Conservation (phyloP, 2,329 filamentous ascomycete genomes). For the Xenoacremonium recifei region DNA sequence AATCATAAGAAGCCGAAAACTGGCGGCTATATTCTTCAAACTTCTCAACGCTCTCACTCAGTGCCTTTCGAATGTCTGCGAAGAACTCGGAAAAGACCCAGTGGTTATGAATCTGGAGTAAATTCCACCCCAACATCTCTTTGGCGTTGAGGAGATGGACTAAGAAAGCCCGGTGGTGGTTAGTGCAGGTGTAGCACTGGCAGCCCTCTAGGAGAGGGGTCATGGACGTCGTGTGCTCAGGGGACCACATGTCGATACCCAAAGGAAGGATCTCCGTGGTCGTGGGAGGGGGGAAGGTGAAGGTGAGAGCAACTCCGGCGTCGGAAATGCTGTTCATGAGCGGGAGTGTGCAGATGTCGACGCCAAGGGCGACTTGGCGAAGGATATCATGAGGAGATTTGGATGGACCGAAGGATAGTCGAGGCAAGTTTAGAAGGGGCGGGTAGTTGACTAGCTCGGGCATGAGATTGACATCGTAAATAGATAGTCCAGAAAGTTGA, state of each 20-base stretch:
- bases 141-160: conserved; percentile 85
- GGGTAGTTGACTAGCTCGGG: conserved; percentile 59
- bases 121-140: conserved; percentile 94
- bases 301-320: conserved; percentile 79
- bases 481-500: conserved; percentile 65
- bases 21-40: conserved; percentile 55
- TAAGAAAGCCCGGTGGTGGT: conserved; percentile 83
- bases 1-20: conserved; percentile 61
- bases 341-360: conserved; percentile 76
- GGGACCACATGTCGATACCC: conserved; percentile 76
- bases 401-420: conserved; percentile 70
- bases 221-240: conserved; percentile 59
- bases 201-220: conserved; percentile 64
- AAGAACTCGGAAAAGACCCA: conserved; percentile 73
- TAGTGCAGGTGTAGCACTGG: conserved; percentile 77
- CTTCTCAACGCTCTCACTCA: conserved; percentile 50
- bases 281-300: conserved; percentile 61
- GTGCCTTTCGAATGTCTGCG: conserved; percentile 61
- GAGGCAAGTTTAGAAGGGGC: conserved; percentile 61
- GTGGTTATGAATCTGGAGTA: conserved; percentile 92
- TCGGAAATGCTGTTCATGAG: conserved; percentile 77
- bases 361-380: conserved; percentile 70
- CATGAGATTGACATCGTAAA: conserved; percentile 74
- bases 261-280: conserved; percentile 44
- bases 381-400: conserved; percentile 74